A percentile compares a stretch with the other conserved stretches of the same genome.
phyloP scores from a whole-genome alignment of 2,329 filamentous ascomycete species.

The Pseudogymnoascus sp. region DNA sequence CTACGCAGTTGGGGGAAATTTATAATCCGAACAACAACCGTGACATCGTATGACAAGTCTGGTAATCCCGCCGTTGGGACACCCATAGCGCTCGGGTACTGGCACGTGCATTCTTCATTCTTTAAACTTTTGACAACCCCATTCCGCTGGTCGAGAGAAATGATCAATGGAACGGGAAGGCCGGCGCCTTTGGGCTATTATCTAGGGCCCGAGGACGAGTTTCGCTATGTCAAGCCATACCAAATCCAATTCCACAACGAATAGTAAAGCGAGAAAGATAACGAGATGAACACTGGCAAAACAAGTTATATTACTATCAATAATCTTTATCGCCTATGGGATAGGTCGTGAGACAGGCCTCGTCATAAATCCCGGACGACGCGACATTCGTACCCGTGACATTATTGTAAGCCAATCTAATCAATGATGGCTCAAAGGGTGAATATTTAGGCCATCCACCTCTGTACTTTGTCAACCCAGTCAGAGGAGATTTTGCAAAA shows the following conservation, averaged over 20 bases:
- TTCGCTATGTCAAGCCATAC: not conserved
- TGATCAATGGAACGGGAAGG: too few species aligned
- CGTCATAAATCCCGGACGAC: conserved; percentile 22
- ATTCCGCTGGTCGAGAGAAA: too few species aligned
- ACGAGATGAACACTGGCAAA: not conserved
- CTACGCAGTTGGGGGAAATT: too few species aligned
- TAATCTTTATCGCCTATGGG: not conserved
- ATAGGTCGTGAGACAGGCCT: conserved; percentile 15
- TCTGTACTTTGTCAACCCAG: conserved; percentile 26
- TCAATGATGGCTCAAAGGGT: conserved; percentile 18
- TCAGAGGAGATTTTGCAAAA: conserved; percentile 32
- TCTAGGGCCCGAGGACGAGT: too few species aligned
- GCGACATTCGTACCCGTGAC: conserved; percentile 24
- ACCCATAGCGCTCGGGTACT: too few species aligned
- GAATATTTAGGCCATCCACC: conserved; percentile 26
- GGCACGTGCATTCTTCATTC: too few species aligned
- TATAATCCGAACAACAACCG: too few species aligned
- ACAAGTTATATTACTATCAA: not conserved
- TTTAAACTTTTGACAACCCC: too few species aligned
- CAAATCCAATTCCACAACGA: not conserved
- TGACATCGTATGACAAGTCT: too few species aligned
- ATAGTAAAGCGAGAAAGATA: not conserved
- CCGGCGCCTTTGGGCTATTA: too few species aligned
- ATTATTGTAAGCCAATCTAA: conserved; percentile 25
- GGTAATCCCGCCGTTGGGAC: too few species aligned